These are phyloP conservation scores for Akanthomyces uredinophilus DNA, from an alignment of 2,329 filamentous ascomycete genomes.

Conservation along the genomic window DNA sequence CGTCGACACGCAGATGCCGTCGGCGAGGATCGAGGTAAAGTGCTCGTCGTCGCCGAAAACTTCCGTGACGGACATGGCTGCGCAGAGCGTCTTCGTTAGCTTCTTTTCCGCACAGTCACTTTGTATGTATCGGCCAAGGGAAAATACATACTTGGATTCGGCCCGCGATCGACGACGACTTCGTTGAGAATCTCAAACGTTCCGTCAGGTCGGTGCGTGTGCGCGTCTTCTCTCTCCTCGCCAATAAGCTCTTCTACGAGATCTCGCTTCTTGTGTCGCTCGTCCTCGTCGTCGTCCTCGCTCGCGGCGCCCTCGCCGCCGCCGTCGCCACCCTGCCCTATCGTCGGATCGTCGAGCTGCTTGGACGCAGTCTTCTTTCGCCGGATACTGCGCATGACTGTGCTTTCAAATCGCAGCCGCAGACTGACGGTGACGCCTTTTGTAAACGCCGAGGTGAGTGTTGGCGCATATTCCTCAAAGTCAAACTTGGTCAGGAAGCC, in stretches of 20 bases:
- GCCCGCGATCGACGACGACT: constrained; percentile 90
- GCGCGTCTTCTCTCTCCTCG: constrained; percentile 75
- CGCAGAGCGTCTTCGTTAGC: not conserved
- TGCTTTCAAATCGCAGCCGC: constrained; percentile 85
- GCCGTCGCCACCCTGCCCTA: not conserved
- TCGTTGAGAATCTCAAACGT: constrained; percentile 93
- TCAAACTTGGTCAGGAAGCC: constrained; percentile 97
- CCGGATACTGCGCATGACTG: constrained; percentile 73
- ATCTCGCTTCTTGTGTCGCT: constrained; percentile 48
- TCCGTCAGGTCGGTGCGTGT: constrained; percentile 78
- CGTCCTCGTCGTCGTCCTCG: constrained; percentile 33
- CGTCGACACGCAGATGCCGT: constrained; percentile 89
- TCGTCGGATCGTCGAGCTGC: constrained; percentile 14
- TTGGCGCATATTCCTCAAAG: constrained; percentile 68
- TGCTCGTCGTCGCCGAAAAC: constrained; percentile 93
- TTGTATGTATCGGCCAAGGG: not conserved
- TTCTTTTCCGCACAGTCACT: not conserved
- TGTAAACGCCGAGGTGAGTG: constrained; percentile 64
- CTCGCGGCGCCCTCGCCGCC: constrained; percentile 12
- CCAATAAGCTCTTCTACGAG: constrained; percentile 87
- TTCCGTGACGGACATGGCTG: constrained; percentile 86
- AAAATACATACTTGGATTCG: constrained; percentile 70
- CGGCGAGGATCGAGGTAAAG: constrained; percentile 88
- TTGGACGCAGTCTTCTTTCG: constrained; percentile 32
- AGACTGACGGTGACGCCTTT: constrained; percentile 87